Base-by-base conservation (phyloP, 2,329 filamentous ascomycete genomes). In the Verticillium isaacii region DNA sequence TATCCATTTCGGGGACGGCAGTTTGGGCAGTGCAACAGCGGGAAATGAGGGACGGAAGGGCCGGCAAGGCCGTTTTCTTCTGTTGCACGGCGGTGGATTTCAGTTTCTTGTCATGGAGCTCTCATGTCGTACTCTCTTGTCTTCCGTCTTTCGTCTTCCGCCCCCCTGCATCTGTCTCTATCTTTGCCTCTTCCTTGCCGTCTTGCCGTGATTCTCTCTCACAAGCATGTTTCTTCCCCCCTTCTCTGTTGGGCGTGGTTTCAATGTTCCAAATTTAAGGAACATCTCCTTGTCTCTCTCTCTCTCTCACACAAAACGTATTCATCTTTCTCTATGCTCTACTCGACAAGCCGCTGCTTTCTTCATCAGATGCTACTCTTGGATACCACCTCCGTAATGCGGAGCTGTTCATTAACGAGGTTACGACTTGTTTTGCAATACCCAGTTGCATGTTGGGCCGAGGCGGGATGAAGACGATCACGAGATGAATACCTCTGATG, bases 361-460 rank as follows among this genome's bases (percentile, higher is more conserved):
- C 58, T 60, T 65, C 62, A 60, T 50, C 45, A 25, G 45, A 50
- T n/a, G 19, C 19, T 50, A 23, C 62, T 65, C 57, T 63, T 65
- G 63, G 62, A 65, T 65, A 65, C 63, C 63, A 64, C 63, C 63
- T 63, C 61, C 63, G 63, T 62, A 65, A 60, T 56, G 58, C 62
- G 63, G 55, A 63, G 60, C 62, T 65, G 63, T 64, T 65, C 59
- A 61, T 64, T 60, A 60, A 65, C 32, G 63, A 65, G 60, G 59
- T 60, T 63, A 64, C 57, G 63, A 64, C 59, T 50, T 41, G 50
- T 56, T 60, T 34, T 57, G 45, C 45, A 50, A 50, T 50, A 50
- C 45, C 45, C 45, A 50, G 19, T 50, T 23, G 19, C 45, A 23
- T n/a, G n/a, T 50, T 23, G 45, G 45, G 9, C 45, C n/a, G 45